Evolutionary conservation across 164 flowering plant genomes (phyloP), one percentile per base, ranked within the genome.

Genomic region (Brasenia schreberi): DNA sequence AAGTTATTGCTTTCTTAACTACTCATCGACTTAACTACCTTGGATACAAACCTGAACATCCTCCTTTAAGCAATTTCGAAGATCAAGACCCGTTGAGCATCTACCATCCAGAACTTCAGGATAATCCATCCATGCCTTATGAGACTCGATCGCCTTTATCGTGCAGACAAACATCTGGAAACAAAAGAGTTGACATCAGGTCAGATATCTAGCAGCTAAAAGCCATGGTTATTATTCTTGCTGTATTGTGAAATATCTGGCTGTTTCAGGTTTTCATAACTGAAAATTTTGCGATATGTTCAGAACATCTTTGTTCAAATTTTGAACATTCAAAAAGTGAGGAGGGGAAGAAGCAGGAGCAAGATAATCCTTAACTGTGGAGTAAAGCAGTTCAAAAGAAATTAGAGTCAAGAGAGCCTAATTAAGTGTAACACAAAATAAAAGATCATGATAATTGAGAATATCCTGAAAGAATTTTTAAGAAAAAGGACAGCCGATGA

Each of bases 1-100:
- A 23, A 23, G 23, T 23, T n/a, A 19, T 12, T 42, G 7, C 19
- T 19, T 39, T 4, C 42, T 33, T 5, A 17, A 18, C 5, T 43
- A 7, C 14, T 42, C 49, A 12, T 12, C 53, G 12, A 45, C 4
- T 45, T 12, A 45, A 45, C 7, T 7, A 45, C 53, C 53, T 45
- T 45, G 53, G 12, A 45, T 7, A 3, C 76, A 63, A 68, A 89
- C 99, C 96, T 87, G 74, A 69, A 59, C 56, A 18, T 62, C 19
- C 67, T 83, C 89, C 33, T 78, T 83, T 19, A 79, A 70, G 63
- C 69, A 65, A 6, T 58, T 68, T 69, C 86, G 85, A 70, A 87
- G 87, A 66, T 66, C 69, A 65, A 95, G 87, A n/a, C 99, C 99
- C 1, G 75, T 82, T 16, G 97, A 95, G 80, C 97, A 87, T 65